Base-by-base conservation (phyloP, 208 protist genomes). In the Trypanosoma avium region DNA sequence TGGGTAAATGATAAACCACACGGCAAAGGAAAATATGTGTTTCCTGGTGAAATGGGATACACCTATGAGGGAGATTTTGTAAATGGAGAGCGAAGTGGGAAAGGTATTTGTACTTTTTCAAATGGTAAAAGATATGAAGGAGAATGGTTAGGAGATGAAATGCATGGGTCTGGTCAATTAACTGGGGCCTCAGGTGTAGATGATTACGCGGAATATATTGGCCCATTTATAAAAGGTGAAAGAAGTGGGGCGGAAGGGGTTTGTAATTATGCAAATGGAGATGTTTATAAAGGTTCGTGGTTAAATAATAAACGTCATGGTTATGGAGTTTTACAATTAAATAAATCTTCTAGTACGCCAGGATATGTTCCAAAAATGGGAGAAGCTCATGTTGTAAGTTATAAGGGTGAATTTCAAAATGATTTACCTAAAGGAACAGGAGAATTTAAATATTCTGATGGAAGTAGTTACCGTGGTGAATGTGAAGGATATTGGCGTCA, bases 71-170 rank as follows among this genome's bases (percentile, higher is more conserved):
- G 88, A 0, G 59, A 66, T 19, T 91, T 89, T 48, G 50, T 75
- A 2, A 61, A 73, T 8, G 75, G 90, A n/a, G 64, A 80, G 57
- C 85, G 90, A 38, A 65, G 77, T 53, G 93, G 89, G 12, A 55
- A 70, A 1, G 90, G 93, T 6, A 73, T 48, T 2, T 97, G 93
- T 64, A 61, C 46, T 7, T 96, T 94, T 49, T 40, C 61, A 17
- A 92, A 91, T 53, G 90, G 88, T 19, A 78, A 79, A 13, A 52
- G 60, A 30, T 96, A 95, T 73, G 73, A 77, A 1, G 90, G 93
- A 0, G 82, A 92, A 48, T 97, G 93, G 93, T 24, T 61, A 24
- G 59, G 72, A 10, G 92, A 94, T 54, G 64, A 88, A 52, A 90
- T 92, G 85, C 72, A 86, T 32, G 92, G 92, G n/a, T 19, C 67